Conservation (phyloP, 2,329 filamentous ascomycete genomes). For the Penicillium expansum region DNA sequence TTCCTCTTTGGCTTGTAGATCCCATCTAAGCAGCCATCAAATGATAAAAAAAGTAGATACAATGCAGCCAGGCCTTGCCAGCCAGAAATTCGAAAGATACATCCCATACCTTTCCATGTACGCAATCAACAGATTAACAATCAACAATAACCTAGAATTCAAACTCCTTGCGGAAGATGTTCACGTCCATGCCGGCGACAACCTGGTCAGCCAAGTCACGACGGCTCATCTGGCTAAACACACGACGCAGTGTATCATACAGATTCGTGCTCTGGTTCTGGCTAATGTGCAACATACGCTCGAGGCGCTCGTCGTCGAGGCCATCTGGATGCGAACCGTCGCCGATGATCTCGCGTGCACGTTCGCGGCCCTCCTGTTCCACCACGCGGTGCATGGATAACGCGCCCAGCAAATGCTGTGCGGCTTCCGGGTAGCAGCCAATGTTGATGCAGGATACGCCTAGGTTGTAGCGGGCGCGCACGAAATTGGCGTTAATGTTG, state of each 20-base stretch:
- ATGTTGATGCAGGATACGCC: conserved; percentile 98
- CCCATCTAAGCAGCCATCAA: conserved; percentile 3
- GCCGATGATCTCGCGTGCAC: conserved; percentile 74
- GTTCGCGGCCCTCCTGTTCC: conserved; percentile 77
- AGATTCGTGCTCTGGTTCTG: conserved; percentile 97
- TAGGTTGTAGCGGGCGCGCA: conserved; percentile 93
- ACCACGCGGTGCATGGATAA: conserved; percentile 94
- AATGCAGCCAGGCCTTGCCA: conserved; percentile 4
- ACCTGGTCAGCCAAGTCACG: conserved; percentile 86
- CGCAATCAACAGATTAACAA: background rate
- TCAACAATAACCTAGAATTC: conserved; percentile 61
- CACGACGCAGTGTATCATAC: conserved; percentile 87
- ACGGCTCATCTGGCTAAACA: conserved; percentile 95
- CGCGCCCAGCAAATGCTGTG: conserved; percentile 85
- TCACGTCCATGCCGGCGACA: conserved; percentile 84
- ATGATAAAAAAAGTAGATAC: conserved; percentile 11
- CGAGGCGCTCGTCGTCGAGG: conserved; percentile 68
- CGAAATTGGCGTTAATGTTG: conserved; percentile 89
- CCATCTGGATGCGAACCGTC: conserved; percentile 50
- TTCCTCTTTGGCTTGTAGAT: background rate
- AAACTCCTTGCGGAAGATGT: conserved; percentile 83
- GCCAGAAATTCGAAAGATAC: background rate
- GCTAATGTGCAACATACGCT: conserved; percentile 71
- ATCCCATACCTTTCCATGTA: background rate
- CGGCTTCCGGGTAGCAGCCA: conserved; percentile 88